Conservation (phyloP, 768 basidiomycete genomes). For the Xerocomellus chrysenteron region DNA sequence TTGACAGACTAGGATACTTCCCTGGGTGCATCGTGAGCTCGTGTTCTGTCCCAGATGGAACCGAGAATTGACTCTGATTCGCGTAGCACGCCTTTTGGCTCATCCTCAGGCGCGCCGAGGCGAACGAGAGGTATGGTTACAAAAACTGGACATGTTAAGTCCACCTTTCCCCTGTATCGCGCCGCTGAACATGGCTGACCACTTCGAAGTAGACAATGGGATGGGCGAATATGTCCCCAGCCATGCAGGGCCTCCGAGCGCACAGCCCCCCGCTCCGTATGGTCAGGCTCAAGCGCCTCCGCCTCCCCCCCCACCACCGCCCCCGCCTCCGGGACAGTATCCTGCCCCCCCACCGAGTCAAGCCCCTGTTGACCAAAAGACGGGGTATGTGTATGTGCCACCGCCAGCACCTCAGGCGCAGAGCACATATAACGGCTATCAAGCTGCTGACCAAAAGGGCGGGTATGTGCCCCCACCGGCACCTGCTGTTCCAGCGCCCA, state of each 20-base stretch:
- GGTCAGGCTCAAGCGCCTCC: not conserved
- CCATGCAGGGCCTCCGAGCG: not conserved
- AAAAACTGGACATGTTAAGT: slow-evolving; percentile 27
- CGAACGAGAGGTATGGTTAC: slow-evolving; percentile 50
- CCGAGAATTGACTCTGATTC: not conserved
- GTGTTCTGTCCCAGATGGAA: not conserved
- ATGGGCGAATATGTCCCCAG: slow-evolving; percentile 20
- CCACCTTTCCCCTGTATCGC: no score
- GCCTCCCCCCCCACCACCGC: not conserved
- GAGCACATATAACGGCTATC: not conserved
- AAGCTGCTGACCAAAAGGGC: not conserved
- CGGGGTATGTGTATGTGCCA: not conserved
- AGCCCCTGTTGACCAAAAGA: slow-evolving; percentile 11
- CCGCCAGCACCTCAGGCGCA: not conserved
- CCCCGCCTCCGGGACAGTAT: not conserved
- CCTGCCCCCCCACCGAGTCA: not conserved
- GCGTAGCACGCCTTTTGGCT: slow-evolving; percentile 80
- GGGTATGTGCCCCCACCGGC: not conserved
- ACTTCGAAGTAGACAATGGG: slow-evolving; percentile 11
- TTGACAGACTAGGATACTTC: slow-evolving; percentile 64
- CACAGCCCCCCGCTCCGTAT: not conserved
- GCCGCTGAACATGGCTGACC: not conserved
- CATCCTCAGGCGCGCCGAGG: slow-evolving; percentile 78
- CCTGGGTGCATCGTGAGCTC: slow-evolving; percentile 54
- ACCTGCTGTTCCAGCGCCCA: not conserved